A percentile compares a stretch with the other conserved stretches of the same genome.
Conservation (phyloP, 306 rosid species). For the Comarum palustre region DNA sequence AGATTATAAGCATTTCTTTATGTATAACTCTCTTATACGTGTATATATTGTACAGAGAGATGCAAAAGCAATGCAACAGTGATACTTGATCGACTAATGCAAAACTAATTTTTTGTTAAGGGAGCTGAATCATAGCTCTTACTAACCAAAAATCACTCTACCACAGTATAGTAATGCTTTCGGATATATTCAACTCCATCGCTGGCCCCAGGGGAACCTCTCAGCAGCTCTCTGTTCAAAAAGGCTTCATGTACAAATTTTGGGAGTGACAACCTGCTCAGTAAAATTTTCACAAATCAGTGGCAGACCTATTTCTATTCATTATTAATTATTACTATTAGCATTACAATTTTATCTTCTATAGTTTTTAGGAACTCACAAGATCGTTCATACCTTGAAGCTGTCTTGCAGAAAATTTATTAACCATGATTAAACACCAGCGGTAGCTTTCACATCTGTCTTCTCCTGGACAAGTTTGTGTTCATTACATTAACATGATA, state of each 20-base stretch:
- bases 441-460: conserved; percentile 55
- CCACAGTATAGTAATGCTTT: not conserved
- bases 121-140: not conserved
- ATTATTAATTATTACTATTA: not conserved
- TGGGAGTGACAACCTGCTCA: conserved; percentile 6
- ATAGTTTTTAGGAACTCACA: not conserved
- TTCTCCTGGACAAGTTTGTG: conserved; percentile 53
- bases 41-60: conserved; percentile 11
- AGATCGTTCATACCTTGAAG: conserved; percentile 10
- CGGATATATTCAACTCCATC: not conserved
- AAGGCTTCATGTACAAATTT: not conserved
- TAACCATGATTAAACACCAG: conserved; percentile 33
- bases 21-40: not conserved
- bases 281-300: not conserved
- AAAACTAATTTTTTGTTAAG: not conserved
- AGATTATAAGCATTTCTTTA: not conserved
- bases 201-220: not conserved
- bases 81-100: not conserved
- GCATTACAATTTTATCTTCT: not conserved
- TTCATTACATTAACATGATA: conserved; percentile 14
- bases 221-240: not conserved
- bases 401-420: conserved; percentile 8
- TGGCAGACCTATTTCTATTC: not conserved
- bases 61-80: not conserved
- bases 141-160: not conserved